A percentile compares a stretch with the other conserved stretches of the same genome.
These are phyloP conservation scores for Kodamaea sagamina DNA, from an alignment of 805 yeast species.

Conservation along the genomic window DNA sequence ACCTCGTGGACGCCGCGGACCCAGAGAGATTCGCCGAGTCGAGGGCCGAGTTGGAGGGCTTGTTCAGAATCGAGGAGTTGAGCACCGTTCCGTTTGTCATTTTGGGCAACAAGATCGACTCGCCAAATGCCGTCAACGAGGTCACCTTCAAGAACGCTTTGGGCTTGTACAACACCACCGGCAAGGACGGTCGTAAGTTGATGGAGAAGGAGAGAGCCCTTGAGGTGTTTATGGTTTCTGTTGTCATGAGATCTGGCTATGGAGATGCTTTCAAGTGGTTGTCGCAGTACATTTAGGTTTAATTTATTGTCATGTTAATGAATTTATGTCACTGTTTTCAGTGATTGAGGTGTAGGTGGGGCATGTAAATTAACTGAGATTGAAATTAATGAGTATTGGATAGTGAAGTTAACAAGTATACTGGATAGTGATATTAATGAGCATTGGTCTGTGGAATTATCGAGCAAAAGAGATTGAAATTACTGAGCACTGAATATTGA, in stretches of 20 bases:
- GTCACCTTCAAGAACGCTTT: constrained; percentile 89
- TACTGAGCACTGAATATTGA: no score
- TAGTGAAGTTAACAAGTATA: no score
- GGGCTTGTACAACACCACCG: constrained; percentile 87
- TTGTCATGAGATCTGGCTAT: constrained; percentile 98
- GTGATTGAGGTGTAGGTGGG: no score
- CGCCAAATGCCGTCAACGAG: constrained; percentile 91
- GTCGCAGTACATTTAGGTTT: constrained; percentile 81
- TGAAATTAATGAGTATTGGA: no score
- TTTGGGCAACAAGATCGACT: constrained; percentile 95
- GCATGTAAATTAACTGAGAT: no score
- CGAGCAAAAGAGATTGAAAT: no score
- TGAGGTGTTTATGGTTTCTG: constrained; percentile 96
- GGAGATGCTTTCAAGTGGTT: constrained; percentile 99
- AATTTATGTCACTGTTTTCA: no score
- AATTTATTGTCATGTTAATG: constrained; percentile 2
- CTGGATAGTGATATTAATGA: no score
- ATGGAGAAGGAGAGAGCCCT: constrained; percentile 82
- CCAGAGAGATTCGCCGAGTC: constrained; percentile 94
- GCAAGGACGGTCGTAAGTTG: constrained; percentile 68
- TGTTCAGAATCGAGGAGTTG: constrained; percentile 91
- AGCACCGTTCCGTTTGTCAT: constrained; percentile 86
- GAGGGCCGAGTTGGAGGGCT: constrained; percentile 89
- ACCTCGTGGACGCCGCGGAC: constrained; percentile 95
- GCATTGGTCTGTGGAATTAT: no score